These are phyloP conservation scores for Byssochlamys sp. DNA, from an alignment of 2,329 filamentous ascomycete genomes.

Conservation along the genomic window DNA sequence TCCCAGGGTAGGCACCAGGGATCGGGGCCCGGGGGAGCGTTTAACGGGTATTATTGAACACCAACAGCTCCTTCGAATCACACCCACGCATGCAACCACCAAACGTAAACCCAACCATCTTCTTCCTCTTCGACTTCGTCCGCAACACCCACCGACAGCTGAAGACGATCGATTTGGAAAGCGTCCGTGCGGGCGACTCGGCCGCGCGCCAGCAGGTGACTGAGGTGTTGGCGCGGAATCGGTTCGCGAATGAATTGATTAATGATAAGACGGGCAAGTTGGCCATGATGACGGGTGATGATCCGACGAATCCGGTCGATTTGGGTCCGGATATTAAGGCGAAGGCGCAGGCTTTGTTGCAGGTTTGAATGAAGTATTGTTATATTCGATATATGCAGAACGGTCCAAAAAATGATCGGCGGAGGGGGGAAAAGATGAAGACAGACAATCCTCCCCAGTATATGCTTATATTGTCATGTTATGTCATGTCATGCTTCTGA, in stretches of 20 bases:
- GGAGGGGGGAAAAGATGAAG: too few species aligned
- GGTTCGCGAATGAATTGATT: constrained; percentile 17
- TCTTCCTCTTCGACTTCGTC: constrained; percentile 58
- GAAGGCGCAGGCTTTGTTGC: constrained; percentile 14
- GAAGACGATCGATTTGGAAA: constrained; percentile 13
- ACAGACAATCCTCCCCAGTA: too few species aligned
- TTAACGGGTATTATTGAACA: neutral
- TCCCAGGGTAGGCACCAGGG: neutral
- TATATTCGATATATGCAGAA: too few species aligned
- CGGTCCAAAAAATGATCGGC: too few species aligned
- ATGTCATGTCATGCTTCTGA: too few species aligned
- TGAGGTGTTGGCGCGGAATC: constrained; percentile 21
- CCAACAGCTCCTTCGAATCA: constrained; percentile 18
- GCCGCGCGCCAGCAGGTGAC: constrained; percentile 6
- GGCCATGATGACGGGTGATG: constrained; percentile 19
- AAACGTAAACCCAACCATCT: constrained; percentile 18
- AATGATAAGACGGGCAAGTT: constrained; percentile 20
- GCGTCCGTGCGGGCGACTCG: constrained; percentile 15
- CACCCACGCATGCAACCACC: constrained; percentile 25
- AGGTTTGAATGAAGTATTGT: constrained; percentile 2
- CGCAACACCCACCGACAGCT: constrained; percentile 53
- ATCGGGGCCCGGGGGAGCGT: too few species aligned
- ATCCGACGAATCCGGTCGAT: constrained; percentile 16
- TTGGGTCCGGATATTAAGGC: constrained; percentile 19
- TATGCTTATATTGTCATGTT: too few species aligned